phyloP scores from a whole-genome alignment of 176 grass and related monocot species.

The Themeda triandra region DNA sequence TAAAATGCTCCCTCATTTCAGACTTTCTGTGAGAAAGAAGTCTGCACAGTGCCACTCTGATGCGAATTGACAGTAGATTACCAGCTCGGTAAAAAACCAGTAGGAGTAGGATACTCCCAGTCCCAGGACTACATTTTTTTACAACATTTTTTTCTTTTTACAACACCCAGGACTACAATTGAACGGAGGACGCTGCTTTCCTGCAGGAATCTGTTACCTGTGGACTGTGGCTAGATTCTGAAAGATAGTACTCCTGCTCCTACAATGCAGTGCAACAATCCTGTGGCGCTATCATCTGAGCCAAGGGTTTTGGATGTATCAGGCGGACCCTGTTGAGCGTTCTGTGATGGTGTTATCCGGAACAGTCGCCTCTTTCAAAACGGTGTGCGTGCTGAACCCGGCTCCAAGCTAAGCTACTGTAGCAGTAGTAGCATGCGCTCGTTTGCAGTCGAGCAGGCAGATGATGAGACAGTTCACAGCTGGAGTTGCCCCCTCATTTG shows the following conservation, averaged over 20 bases:
- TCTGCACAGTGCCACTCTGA: background rate
- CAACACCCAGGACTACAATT: no score
- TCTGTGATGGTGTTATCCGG: background rate
- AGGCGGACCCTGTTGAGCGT: background rate
- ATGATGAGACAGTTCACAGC: conserved; percentile 37
- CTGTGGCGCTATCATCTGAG: background rate
- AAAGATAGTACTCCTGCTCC: no score
- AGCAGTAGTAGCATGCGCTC: background rate
- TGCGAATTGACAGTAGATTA: background rate
- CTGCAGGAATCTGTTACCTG: background rate
- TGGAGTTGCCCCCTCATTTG: conserved; percentile 28
- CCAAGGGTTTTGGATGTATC: conserved; percentile 22
- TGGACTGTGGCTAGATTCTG: background rate
- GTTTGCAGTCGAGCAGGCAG: background rate
- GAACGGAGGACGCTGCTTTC: background rate
- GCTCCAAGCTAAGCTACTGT: background rate
- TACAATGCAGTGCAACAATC: background rate
- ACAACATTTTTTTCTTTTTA: no score
- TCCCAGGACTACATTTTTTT: no score
- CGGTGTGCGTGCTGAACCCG: background rate
- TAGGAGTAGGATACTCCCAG: no score
- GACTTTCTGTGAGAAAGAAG: background rate
- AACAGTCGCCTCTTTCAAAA: conserved; percentile 22
- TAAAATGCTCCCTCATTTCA: background rate
- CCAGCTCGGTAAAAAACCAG: background rate